Base-by-base conservation (phyloP, 2,329 filamentous ascomycete genomes). In the Falciphora oryzae region DNA sequence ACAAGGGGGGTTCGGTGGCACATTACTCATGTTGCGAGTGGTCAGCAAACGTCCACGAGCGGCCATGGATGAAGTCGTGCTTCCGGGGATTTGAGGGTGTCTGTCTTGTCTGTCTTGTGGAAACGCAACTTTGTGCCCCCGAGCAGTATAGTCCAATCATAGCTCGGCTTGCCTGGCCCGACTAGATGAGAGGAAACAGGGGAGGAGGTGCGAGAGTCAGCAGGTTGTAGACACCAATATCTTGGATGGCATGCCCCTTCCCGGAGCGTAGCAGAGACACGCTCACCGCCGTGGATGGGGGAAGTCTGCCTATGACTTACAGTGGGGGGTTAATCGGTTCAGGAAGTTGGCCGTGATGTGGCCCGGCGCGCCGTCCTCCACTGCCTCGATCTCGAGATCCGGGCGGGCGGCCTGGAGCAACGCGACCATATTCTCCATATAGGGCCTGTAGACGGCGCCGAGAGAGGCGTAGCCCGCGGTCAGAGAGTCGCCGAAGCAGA, bases 401-500 rank as follows among this genome's bases (percentile, higher is more conserved):
- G 74, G 73, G 61, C 85, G 80, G 35, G 76, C 76, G 31, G 76
- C 72, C 44, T 88, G 76, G 65, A 78, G 78, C 63, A 79, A 71
- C 66, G 76, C 70, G 5, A 53, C 57, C 18, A 90, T 75, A 65
- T 76, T 77, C 29, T 73, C 70, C 7, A 79, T 78, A 75, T 89
- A 90, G 0, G 87, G 85, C 66, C 84, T 79, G 59, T 75, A 77
- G 4, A 72, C 29, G 18, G 74, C 62, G 27, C 82, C 83, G 59
- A 68, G 75, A 65, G 67, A 63, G 35, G 78, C 76, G 72, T 77
- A 87, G 57, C 87, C 87, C 16, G 78, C 79, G 7, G 87, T 89
- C 59, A 90, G 80, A 56, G 85, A 88, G 78, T 88, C 81, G 73
- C 86, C 86, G 73, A 89, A 85, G 77, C 86, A 88, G 66, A 89